Evolutionary conservation across 2,329 filamentous ascomycete species (phyloP), one percentile per base, ranked within the genome.

Genomic region (Fusarium vanettenii): DNA sequence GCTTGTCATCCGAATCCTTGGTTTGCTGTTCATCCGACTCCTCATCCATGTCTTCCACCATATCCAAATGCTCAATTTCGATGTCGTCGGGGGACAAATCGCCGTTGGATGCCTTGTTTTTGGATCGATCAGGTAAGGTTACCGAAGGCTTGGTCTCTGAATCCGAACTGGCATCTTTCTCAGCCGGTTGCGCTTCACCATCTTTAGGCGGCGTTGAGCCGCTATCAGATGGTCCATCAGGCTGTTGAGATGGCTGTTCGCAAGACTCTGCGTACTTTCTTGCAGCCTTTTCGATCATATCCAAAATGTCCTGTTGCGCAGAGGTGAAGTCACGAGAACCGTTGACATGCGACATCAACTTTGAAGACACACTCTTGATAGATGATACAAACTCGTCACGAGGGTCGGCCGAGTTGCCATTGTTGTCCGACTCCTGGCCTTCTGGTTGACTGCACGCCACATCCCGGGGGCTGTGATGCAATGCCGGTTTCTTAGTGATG

Each of bases 231-330:
- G 67, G 52, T 11, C 70, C 71, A 14, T 75, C 74, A n/a, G 64
- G 52, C 45, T 67, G 43, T 66, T 78, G 71, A 9, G 65, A 52
- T 14, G 68, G 39, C 31, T 60, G n/a, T 7, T 84, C 81, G 9
- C 80, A 79, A 1, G 83, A 82, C 9, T 84, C 83, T 1, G 90
- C 80, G 64, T 89, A 91, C 66, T 87, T 86, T 55, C 83, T 84
- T 0, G 88, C 86, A 4, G 89, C 89, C 41, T 82, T 83, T 67
- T 87, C 85, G 37, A 91, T 87, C 20, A 84, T 82, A 9, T 88
- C 85, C 22, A 91, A 77, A 5, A 87, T 84, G 9, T 88, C 86
- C 65, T 87, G 84, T 41, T 87, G 86, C 0, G 83, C 76, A 7
- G 72, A 63, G 7, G 81, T 80, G 48, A 83, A 78, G 39, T 80